Percentiles rank a stretch among this genome's conserved stretches.
Evolutionary conservation across 2,329 filamentous ascomycete genomes (phyloP).

Genomic region (Aspergillus udagawae): DNA sequence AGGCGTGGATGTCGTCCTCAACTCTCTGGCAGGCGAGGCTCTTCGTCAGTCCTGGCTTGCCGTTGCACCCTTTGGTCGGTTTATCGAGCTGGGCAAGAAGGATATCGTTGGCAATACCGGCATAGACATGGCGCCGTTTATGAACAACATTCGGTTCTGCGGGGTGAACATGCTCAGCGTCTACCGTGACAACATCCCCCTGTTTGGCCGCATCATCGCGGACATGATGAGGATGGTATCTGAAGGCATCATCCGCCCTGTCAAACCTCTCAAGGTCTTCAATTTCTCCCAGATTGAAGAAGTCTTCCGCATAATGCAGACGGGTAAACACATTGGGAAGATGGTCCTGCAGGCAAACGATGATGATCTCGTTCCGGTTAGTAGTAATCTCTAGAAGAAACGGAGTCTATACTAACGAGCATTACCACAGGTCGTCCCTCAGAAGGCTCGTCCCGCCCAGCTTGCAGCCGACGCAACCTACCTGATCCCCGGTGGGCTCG

Average conservation of each 20-base stretch:
- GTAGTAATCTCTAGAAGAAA: no score
- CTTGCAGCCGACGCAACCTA: no score
- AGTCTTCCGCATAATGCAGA: neutral
- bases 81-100: neutral
- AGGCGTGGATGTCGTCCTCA: neutral
- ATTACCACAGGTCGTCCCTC: no score
- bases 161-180: neutral
- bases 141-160: neutral
- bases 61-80: neutral
- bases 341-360: neutral
- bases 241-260: no score
- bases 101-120: neutral
- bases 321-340: neutral
- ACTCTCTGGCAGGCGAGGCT: neutral
- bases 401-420: no score
- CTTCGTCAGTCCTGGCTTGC: neutral
- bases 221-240: neutral
- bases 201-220: neutral
- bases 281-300: neutral
- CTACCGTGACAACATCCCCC: neutral
- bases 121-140: neutral
- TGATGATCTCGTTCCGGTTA: no score
- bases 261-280: neutral
- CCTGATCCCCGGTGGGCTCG: no score
- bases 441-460: no score